A percentile compares a stretch with the other conserved stretches of the same genome.
These are phyloP conservation scores for Solanum infundibuliforme DNA, from an alignment of 257 asterid species.

Conservation along the genomic window DNA sequence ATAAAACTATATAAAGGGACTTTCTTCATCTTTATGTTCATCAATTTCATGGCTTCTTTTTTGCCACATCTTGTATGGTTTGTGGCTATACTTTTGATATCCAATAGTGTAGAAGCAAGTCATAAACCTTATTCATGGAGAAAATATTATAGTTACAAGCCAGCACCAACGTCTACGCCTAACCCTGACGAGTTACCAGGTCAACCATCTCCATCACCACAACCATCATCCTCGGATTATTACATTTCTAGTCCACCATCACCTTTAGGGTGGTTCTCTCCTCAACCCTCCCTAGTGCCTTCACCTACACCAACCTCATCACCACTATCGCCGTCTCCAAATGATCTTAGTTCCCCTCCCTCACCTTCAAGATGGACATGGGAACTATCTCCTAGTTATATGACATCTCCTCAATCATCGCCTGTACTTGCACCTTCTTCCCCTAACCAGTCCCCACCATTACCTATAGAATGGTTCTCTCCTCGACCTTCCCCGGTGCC, in stretches of 20 bases:
- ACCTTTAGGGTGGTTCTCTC: neutral
- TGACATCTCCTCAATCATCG: neutral
- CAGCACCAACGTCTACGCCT: neutral
- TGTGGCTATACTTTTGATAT: conserved; percentile 1
- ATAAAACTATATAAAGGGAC: neutral
- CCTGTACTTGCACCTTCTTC: neutral
- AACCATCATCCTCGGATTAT: neutral
- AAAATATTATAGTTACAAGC: neutral
- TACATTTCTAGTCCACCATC: conserved; percentile 2
- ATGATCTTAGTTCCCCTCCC: neutral
- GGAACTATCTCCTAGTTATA: neutral
- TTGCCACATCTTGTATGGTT: conserved; percentile 2
- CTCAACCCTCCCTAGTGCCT: neutral
- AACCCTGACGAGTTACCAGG: neutral
- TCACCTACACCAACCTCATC: neutral
- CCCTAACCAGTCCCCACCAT: neutral
- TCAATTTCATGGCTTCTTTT: neutral
- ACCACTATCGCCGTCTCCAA: neutral
- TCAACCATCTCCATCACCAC: neutral
- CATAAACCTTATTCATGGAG: neutral
- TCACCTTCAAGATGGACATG: neutral
- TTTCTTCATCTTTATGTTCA: neutral
- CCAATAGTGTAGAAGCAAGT: conserved; percentile 2
- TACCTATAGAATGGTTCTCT: neutral
- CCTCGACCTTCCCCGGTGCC: neutral